A percentile compares a stretch with the other conserved stretches of the same genome.
These are phyloP conservation scores for Murraya koenigii DNA, from an alignment of 345 rosid genomes.

Conservation along the genomic window DNA sequence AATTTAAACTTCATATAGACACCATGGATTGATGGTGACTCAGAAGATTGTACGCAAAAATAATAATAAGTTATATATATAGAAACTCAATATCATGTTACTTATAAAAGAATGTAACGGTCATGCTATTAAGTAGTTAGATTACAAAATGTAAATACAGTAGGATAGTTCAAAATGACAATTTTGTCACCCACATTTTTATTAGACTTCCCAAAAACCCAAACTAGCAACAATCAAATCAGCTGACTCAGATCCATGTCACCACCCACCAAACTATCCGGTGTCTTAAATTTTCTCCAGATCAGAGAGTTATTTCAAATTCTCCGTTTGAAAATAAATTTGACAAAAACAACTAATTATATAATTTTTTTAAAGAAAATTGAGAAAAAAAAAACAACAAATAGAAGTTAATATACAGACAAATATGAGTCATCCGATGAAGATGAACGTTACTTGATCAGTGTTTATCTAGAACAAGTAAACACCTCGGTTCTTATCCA, in stretches of 20 bases:
- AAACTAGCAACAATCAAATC: not conserved
- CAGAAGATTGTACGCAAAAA: no score
- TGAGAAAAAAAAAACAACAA: not conserved
- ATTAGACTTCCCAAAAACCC: not conserved
- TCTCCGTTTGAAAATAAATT: not conserved
- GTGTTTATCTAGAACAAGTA: not conserved
- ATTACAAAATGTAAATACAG: not conserved
- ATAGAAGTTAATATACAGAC: no score
- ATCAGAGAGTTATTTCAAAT: no score
- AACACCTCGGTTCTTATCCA: not conserved
- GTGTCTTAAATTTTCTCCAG: not conserved
- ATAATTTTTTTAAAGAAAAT: no score
- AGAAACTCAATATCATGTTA: not conserved
- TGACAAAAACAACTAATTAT: no score
- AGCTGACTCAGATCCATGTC: not conserved
- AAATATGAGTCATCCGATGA: not conserved
- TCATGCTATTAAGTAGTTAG: not conserved
- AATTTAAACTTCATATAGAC: no score
- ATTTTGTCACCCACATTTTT: not conserved
- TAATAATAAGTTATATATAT: no score
- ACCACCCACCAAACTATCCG: not conserved
- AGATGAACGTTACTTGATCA: not conserved
- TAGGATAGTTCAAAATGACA: not conserved
- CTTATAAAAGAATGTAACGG: not conserved
- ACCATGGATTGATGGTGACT: no score